Evolutionary conservation across 2,329 filamentous ascomycete species (phyloP).

Genomic region (Trichoderma guizhouense): DNA sequence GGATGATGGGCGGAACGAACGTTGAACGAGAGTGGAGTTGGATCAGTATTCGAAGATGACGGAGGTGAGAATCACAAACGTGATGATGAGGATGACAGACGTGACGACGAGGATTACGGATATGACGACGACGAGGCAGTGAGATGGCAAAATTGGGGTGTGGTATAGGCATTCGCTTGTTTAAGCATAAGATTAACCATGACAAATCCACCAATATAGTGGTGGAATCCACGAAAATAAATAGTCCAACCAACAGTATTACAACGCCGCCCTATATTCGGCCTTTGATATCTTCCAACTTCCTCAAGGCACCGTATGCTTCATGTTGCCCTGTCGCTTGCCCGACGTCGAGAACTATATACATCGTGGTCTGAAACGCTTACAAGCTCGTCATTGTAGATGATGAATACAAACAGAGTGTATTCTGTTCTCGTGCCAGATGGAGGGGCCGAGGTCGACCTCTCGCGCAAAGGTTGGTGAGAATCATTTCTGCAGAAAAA

Average conservation of each 20-base stretch:
- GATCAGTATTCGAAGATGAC: no score
- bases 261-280: neutral
- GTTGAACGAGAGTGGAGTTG: no score
- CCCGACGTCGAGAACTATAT: no score
- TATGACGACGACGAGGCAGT: no score
- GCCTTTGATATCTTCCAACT: neutral
- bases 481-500: neutral
- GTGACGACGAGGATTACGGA: no score
- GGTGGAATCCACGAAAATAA: neutral
- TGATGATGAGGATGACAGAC: no score
- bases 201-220: neutral
- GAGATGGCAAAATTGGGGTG: neutral
- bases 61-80: no score
- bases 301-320: no score
- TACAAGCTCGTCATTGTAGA: neutral
- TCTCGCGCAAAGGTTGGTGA: neutral
- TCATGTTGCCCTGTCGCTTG: neutral
- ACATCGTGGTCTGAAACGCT: neutral
- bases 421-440: neutral
- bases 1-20: no score
- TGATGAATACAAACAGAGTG: neutral
- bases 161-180: neutral
- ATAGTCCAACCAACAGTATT: neutral
- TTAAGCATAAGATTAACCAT: neutral
- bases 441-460: neutral